phyloP scores from a whole-genome alignment of 768 basidiomycete genomes.

The Auriscalpium microsporum region DNA sequence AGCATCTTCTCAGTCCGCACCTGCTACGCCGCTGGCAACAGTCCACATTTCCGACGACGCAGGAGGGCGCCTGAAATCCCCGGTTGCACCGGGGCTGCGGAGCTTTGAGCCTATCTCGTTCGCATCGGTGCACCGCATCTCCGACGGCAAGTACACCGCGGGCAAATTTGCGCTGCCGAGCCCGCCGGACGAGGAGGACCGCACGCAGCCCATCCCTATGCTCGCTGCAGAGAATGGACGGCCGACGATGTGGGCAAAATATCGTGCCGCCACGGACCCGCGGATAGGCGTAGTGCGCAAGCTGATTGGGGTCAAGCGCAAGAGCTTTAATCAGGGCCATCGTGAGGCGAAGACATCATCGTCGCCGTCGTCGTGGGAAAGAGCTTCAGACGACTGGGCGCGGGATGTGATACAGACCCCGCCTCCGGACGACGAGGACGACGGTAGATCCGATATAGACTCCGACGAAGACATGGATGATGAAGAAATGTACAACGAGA shows the following conservation, averaged over 20 bases:
- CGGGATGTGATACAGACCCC: slow-evolving; percentile 20
- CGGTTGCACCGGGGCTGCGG: slow-evolving; percentile 15
- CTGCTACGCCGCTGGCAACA: slow-evolving; percentile 2
- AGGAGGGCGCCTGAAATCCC: slow-evolving; percentile 17
- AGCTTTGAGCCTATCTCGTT: slow-evolving; percentile 74
- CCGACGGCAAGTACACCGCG: slow-evolving; percentile 65
- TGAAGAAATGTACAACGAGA: slow-evolving; percentile 16
- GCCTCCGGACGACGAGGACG: slow-evolving; percentile 26
- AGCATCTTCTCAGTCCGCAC: slow-evolving; percentile 25
- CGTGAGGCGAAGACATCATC: slow-evolving; percentile 26
- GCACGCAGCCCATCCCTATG: slow-evolving; percentile 10
- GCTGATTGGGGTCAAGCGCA: slow-evolving; percentile 65
- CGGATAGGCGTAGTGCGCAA: slow-evolving; percentile 60
- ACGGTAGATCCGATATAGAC: slow-evolving; percentile 29
- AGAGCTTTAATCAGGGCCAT: slow-evolving; percentile 32
- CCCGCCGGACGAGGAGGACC: slow-evolving; percentile 42
- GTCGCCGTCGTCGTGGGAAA: slow-evolving; percentile 32
- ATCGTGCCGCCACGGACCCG: slow-evolving; percentile 60
- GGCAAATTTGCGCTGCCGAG: slow-evolving; percentile 71
- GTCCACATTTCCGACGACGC: slow-evolving; percentile 6
- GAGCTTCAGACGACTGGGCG: slow-evolving; percentile 43
- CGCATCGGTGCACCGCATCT: slow-evolving; percentile 46
- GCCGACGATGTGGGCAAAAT: slow-evolving; percentile 43
- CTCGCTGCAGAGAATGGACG: slow-evolving; percentile 25
- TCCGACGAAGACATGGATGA: slow-evolving; percentile 33